These are phyloP conservation scores for Liquidambar formosana DNA, from an alignment of 164 flowering plant species.

Conservation along the genomic window DNA sequence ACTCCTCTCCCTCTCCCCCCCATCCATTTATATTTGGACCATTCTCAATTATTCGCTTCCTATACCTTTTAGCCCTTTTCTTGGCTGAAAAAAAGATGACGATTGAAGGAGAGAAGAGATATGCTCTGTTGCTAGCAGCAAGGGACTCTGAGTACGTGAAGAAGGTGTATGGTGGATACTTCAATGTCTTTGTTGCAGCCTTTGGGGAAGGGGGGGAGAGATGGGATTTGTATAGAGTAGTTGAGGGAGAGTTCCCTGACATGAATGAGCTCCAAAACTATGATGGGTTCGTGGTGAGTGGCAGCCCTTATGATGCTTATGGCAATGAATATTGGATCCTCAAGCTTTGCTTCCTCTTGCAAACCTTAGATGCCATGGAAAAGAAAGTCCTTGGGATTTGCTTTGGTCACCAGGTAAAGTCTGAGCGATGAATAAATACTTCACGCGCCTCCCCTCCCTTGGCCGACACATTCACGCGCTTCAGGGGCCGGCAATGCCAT, in stretches of 20 bases:
- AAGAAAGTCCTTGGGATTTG: constrained; percentile 74
- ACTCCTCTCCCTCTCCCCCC: no score
- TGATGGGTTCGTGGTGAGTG: constrained; percentile 76
- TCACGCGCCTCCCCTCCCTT: no score
- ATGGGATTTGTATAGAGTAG: constrained; percentile 76
- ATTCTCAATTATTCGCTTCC: no score
- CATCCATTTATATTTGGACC: no score
- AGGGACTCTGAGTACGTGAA: constrained; percentile 77
- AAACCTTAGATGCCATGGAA: constrained; percentile 54
- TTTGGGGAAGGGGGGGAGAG: constrained; percentile 66
- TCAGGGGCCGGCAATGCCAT: constrained; percentile 88
- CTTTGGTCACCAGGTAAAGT: no score
- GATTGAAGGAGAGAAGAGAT: constrained; percentile 41
- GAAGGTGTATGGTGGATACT: constrained; percentile 87
- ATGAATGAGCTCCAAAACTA: constrained; percentile 54
- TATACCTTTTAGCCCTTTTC: no score
- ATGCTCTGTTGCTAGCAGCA: constrained; percentile 62
- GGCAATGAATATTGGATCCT: constrained; percentile 71
- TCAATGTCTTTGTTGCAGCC: constrained; percentile 65
- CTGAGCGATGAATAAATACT: no score
- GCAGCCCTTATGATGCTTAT: constrained; percentile 77
- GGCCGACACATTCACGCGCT: no score
- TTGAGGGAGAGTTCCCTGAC: no score
- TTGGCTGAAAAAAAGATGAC: constrained; percentile 19
- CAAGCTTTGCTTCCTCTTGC: constrained; percentile 59